Evolutionary conservation across 2,329 filamentous ascomycete genomes (phyloP), one percentile per base, ranked within the genome.

Genomic region (Chaetomiaceae sp.): DNA sequence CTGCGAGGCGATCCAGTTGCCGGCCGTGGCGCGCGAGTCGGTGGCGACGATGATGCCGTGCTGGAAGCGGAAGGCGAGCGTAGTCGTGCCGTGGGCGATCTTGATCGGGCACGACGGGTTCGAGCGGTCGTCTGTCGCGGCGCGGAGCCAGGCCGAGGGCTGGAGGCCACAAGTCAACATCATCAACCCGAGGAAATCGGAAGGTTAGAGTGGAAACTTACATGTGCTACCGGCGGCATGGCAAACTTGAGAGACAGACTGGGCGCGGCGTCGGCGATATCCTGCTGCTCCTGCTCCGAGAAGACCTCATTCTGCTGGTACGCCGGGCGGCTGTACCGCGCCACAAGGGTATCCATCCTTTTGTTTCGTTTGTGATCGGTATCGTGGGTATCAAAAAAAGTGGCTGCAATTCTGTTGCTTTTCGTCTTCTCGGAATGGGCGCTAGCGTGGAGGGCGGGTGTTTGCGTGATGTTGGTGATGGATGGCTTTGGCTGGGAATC

Each of bases 1-100:
- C 81, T 99, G 94, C 75, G 89, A 95, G 62, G 94, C 94, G 74
- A 99, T 99, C 94, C 94, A 99, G 82, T 94, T 95, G 67, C 94
- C 94, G 27, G 94, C 92, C 44, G 94, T 96, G 56, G 94, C 94
- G 75, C 94, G 85, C 56, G 94, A 99, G 76, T 99, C 94, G 55
- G 94, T 99, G 51, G 92, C 92, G 48, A 99, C 92, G 69, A 99
- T 95, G 75, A 99, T 97, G 69, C 94, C 94, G 66, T 91, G 91
- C 76, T 97, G 85, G 81, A 97, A 99, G 70, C 92, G 86, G 82
- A 99, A 99, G 59, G 91, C 92, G 58, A 99, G 85, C 48, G 94
- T 99, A 55, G 94, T 99, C 58, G 94, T 99, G 69, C 94, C 94
- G 83, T 99, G 94, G 60, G 94, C 94, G 67, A 99, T 91, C 82